Evolutionary conservation across 1,284 basidiomycete genomes (phyloP), one percentile per base, ranked within the genome.

Genomic region (Sphaerobolus stellatus): DNA sequence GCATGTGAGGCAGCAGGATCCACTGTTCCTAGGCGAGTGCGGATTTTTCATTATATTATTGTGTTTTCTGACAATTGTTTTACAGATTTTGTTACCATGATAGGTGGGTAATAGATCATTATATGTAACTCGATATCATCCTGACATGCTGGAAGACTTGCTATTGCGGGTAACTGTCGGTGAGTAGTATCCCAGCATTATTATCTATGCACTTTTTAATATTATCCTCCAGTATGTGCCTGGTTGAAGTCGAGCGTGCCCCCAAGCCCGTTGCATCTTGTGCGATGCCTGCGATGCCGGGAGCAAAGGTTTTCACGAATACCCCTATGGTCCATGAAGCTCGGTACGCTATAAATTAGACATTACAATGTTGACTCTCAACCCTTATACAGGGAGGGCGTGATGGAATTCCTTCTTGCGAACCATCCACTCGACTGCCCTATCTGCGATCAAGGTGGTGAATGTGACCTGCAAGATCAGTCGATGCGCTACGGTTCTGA

Each of bases 381-480:
- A 67, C 50, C 24, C 48, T 46, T 33, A 11, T 64, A 49, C 60
- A 91, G 92, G 31, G 94, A 97, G 74, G 95, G 96, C 57, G 96
- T 99, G 57, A 98, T 99, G 95, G 97, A 99, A 71, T 98, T 99
- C 75, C 80, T 99, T 34, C 85, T 99, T 54, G 84, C 94, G 60
- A 99, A 99, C 75, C 96, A 99, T 69, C 96, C 96, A 3, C 81
- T 99, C 58, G 96, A 99, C 71, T 99, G 96, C 76, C 96, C 97
- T 31, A 92, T 99, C 63, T 99, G 96, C 68, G 97, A 99, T 71
- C 94, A 96, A 75, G 93, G 92, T 72, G 93, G 92, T 58, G 96
- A 99, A 82, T 99, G 97, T 71, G 97, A 99, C 71, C 81, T 99
- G 22, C 96, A 99, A 79, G 96, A 99, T 75, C 97, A 99, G 75